Evolutionary conservation across 768 basidiomycete genomes (phyloP), one percentile per base, ranked within the genome.

Genomic region (Hypholoma sublateritium): DNA sequence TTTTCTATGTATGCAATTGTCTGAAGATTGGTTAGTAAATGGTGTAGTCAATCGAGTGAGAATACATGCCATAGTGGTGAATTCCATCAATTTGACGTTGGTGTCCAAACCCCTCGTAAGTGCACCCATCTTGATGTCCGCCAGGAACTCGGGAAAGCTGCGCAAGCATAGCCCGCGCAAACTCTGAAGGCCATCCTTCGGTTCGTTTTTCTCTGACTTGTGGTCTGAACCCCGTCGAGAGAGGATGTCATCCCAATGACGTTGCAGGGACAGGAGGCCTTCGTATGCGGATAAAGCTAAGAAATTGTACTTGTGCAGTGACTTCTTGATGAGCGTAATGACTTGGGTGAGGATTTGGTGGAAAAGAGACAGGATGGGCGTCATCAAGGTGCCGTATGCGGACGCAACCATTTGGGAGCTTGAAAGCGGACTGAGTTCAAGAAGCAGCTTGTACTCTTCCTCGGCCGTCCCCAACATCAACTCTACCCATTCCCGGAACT

Each of bases 141-240:
- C 89, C 45, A 94, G 68, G 61, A 90, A 88, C 64, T 94, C 91
- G 0, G 92, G 91, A 68, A 93, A 94, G 50, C 88, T 91, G 44
- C 92, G 77, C 57, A 93, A 70, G 64, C 90, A 91, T 1, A 92
- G 76, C 0, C 80, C 83, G 13, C 88, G 76, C 9, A 94, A 73
- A 5, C 80, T 72, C 50, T 84, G 82, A 6, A 90, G 63, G 0
- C 84, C 86, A 8, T 93, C 92, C 62, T 83, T 87, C 45, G 90
- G 70, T 62, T 91, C 91, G 61, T 91, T 91, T 22, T 74, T 73
- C 25, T 80, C 80, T 55, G 72, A 74, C 21, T 72, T 66, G 41
- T 67, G 66, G 22, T 74, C 77, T 32, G 80, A 66, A 21, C 80
- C 77, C 53, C 86, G 79, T 12, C 79, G 76, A 2, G 74, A 71